Evolutionary conservation across 2,329 filamentous ascomycete species (phyloP).

Genomic region (Ceratocystis diversiconidia): DNA sequence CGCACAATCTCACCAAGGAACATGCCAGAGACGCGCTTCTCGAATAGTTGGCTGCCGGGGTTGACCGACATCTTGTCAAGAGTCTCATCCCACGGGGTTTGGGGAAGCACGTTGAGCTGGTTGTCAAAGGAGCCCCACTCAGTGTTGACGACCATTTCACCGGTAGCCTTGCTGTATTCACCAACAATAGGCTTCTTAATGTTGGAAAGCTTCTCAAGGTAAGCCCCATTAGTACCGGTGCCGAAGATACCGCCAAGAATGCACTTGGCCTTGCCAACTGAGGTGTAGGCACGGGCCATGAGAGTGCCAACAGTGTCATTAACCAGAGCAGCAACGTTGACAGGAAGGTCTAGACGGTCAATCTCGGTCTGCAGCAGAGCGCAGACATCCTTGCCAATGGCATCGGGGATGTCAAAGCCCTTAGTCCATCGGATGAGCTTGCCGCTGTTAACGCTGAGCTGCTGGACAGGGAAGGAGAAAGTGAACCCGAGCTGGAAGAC

Average conservation of each 20-base stretch:
- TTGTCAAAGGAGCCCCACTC: slow-evolving; percentile 99
- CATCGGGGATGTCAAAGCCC: slow-evolving; percentile 93
- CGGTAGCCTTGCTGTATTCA: slow-evolving; percentile 64
- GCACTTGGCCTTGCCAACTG: slow-evolving; percentile 71
- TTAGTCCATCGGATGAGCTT: slow-evolving; percentile 95
- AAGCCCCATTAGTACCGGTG: slow-evolving; percentile 93
- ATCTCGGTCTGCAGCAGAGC: slow-evolving; percentile 78
- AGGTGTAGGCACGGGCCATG: slow-evolving; percentile 94
- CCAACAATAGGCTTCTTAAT: slow-evolving; percentile 63
- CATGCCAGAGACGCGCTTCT: slow-evolving; percentile 97
- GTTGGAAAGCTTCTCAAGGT: slow-evolving; percentile 79
- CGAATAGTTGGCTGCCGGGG: slow-evolving; percentile 94
- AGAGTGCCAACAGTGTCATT: slow-evolving; percentile 97
- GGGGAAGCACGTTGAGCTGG: slow-evolving; percentile 71
- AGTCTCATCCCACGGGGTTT: slow-evolving; percentile 65
- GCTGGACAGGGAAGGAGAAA: slow-evolving; percentile 92
- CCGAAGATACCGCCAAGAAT: slow-evolving; percentile 94
- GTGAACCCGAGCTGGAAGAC: slow-evolving; percentile 96
- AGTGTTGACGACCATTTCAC: slow-evolving; percentile 94
- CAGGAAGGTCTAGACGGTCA: slow-evolving; percentile 70
- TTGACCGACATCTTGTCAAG: slow-evolving; percentile 74
- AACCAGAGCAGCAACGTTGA: slow-evolving; percentile 87
- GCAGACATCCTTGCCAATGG: slow-evolving; percentile 88
- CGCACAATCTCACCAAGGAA: slow-evolving; percentile 91
- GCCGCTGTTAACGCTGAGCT: slow-evolving; percentile 89